Evolutionary conservation across 805 yeast species (phyloP), one percentile per base, ranked within the genome.

Genomic region (Yamadazyma olivae): DNA sequence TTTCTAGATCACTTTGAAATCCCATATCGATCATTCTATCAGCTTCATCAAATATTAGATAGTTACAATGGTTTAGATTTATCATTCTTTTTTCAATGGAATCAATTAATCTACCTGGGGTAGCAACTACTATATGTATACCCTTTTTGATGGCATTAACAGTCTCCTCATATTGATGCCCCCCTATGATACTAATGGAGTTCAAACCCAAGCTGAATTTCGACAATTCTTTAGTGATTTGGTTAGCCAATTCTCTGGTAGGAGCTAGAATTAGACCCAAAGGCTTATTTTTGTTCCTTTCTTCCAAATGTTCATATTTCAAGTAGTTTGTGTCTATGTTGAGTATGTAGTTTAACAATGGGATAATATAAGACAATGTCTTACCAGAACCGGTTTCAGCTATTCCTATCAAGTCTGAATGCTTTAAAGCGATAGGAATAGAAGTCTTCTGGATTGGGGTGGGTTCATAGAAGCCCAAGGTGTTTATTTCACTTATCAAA

Each of bases 341-440:
- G 5, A 61, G 44, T 12, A 83, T 63, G 44, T 77, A 79, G 2
- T 77, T 55, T 7, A 85, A 52, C 33, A 87, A 59, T 0, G 99
- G 98, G 2, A 91, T 57, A 8, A 85, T 55, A 57, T 81, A 91
- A 2, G 95, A 83, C 9, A 90, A 65, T 0, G 99, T 91, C 54
- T 93, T 91, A 49, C 99, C 99, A 1, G 95, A 85, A 9, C 99
- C 99, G 0, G 99, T 91, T 47, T 89, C 89, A 0, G 98, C 97
- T n/a, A 90, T 75, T 10, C 96, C 98, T 15, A 90, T 70, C 2
- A 86, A 67, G 55, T 91, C 96, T 17, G 77, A 59, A 3, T 71
- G 64, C 0, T 64, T 54, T 16, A 81, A 49, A 0, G 83, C 81
- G 17, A 81, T 62, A 0, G 97, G 96, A 4, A 91, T 77, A 0